Conservation (phyloP, 306 rosid genomes). For the Purshia tridentata region DNA sequence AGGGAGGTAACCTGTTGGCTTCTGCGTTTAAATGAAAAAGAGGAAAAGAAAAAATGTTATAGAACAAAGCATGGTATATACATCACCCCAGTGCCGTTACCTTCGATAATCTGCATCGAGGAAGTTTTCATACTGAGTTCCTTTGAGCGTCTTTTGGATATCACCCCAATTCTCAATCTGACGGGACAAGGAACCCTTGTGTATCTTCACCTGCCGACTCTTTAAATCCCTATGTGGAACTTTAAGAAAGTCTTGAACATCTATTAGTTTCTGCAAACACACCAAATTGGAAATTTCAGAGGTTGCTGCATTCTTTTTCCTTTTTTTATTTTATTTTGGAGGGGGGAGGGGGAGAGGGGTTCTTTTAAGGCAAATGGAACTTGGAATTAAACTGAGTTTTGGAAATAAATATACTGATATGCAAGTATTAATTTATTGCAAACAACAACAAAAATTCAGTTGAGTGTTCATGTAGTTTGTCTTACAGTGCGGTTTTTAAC, state of each 20-base stretch:
- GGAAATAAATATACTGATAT: too few species aligned
- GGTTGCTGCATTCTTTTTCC: not conserved
- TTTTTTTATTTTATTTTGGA: too few species aligned
- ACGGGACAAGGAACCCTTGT: slow-evolving; percentile 61
- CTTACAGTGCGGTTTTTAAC: slow-evolving; percentile 82
- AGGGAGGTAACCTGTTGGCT: slow-evolving; percentile 45
- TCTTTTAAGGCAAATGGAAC: not conserved
- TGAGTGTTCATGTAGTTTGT: slow-evolving; percentile 6
- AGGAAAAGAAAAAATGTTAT: slow-evolving; percentile 8
- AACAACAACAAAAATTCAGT: not conserved
- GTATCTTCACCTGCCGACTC: slow-evolving; percentile 96
- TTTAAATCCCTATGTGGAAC: slow-evolving; percentile 69
- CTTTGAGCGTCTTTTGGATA: slow-evolving; percentile 52
- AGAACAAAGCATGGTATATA: slow-evolving; percentile 39
- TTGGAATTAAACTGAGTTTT: too few species aligned
- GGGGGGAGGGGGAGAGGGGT: too few species aligned
- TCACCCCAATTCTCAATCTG: slow-evolving; percentile 74
- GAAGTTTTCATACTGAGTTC: slow-evolving; percentile 64
- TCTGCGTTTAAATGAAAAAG: slow-evolving; percentile 25
- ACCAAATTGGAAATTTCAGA: slow-evolving; percentile 3
- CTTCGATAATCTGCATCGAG: slow-evolving; percentile 54
- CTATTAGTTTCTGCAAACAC: slow-evolving; percentile 65
- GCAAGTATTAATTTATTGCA: not conserved
- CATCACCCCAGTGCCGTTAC: slow-evolving; percentile 37
- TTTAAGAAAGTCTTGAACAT: slow-evolving; percentile 79